phyloP scores from a whole-genome alignment of 2,329 filamentous ascomycete species.

The Lithohypha guttulata region DNA sequence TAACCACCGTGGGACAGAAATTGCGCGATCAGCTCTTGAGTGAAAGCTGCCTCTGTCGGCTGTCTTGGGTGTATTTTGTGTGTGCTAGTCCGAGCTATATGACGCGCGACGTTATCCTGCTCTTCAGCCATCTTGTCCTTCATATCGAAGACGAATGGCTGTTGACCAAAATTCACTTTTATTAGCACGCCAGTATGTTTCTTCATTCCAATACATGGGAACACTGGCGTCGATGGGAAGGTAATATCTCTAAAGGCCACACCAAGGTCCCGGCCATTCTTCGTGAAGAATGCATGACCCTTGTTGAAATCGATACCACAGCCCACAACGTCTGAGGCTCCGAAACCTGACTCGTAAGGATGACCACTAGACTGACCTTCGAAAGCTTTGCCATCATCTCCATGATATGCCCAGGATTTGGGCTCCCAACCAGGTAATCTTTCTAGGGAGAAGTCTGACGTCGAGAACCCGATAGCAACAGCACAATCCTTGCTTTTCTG shows the following conservation, averaged over 20 bases:
- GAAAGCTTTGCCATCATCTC: conserved; percentile 55
- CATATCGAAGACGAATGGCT: conserved; percentile 82
- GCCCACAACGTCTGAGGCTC: conserved; percentile 49
- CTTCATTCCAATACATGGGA: conserved; percentile 56
- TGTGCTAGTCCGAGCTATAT: conserved; percentile 52
- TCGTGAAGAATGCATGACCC: conserved; percentile 53
- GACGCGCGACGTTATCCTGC: conserved; percentile 45
- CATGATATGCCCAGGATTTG: conserved; percentile 57
- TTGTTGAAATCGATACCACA: conserved; percentile 56
- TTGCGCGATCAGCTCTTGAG: conserved; percentile 75
- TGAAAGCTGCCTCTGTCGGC: conserved; percentile 62
- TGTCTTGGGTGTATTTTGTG: conserved; percentile 45
- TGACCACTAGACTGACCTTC: conserved; percentile 46
- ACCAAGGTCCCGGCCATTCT: conserved; percentile 50
- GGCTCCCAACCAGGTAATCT: conserved; percentile 55
- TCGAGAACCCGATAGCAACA: conserved; percentile 51
- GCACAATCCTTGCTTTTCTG: conserved; percentile 54
- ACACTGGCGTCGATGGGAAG: conserved; percentile 25
- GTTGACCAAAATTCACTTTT: conserved; percentile 53
- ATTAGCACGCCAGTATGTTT: conserved; percentile 48
- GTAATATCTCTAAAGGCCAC: conserved; percentile 38
- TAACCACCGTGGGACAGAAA: conserved; percentile 94
- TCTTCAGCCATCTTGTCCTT: conserved; percentile 63
- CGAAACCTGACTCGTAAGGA: conserved; percentile 50
- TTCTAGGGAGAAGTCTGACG: conserved; percentile 47